phyloP scores from a whole-genome alignment of 1,139 yeast genomes.

The Blastobotrys malaysiensis region DNA sequence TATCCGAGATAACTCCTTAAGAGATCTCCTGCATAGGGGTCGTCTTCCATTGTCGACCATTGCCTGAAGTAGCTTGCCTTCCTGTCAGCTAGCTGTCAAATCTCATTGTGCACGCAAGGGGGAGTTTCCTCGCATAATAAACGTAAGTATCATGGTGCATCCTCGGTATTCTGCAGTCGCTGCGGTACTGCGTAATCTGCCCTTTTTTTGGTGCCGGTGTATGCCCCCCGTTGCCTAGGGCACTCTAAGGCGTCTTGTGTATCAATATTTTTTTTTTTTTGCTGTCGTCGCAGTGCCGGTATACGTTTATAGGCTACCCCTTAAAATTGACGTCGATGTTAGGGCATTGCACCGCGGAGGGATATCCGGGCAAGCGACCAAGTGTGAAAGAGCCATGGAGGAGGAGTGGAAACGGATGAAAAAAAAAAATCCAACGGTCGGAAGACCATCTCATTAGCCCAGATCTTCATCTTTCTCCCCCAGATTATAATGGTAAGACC shows the following conservation, averaged over 20 bases:
- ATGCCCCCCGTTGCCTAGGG: neutral
- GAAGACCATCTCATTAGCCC: neutral
- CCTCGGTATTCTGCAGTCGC: neutral
- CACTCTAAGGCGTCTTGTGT: neutral
- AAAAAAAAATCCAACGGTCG: neutral
- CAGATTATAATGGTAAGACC: neutral
- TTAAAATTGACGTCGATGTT: neutral
- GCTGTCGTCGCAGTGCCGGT: neutral
- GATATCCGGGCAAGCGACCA: neutral
- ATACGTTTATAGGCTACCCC: neutral
- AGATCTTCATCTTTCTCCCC: neutral
- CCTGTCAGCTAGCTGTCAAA: neutral
- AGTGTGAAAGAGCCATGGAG: neutral
- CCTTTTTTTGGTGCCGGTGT: neutral
- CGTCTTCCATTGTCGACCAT: neutral
- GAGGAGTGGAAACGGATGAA: neutral
- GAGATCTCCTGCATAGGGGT: neutral
- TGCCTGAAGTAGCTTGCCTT: neutral
- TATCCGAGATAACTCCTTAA: neutral
- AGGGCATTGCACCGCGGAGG: neutral
- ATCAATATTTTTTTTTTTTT: neutral
- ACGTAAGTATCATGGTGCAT: neutral
- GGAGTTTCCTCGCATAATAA: neutral
- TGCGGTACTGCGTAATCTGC: neutral
- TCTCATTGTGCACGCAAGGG: conserved; percentile 1